Percentiles rank a stretch among this genome's conserved stretches.
These are phyloP conservation scores for Cryptosporidium canis DNA, from an alignment of 169 alveolate genomes.

Conservation along the genomic window DNA sequence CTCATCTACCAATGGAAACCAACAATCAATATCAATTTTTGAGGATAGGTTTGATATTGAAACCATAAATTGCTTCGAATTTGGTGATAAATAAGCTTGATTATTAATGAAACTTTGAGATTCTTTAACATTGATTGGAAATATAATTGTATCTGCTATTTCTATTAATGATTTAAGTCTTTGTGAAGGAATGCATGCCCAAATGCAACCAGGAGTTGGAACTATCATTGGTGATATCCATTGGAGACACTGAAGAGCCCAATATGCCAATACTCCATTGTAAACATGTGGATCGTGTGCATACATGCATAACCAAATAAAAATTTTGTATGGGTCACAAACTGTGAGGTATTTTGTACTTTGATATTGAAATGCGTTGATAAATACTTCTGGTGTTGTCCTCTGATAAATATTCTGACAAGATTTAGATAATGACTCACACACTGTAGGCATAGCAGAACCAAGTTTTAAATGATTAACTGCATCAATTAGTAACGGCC, in stretches of 20 bases:
- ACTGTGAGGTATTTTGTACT: slow-evolving; percentile 10
- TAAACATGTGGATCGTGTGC: slow-evolving; percentile 69
- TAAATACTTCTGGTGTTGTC: slow-evolving; percentile 40
- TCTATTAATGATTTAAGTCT: slow-evolving; percentile 36
- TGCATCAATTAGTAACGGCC: slow-evolving; percentile 71
- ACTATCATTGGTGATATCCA: slow-evolving; percentile 69
- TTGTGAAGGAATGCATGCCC: slow-evolving; percentile 67
- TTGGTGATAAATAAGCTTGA: not conserved
- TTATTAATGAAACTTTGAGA: not conserved
- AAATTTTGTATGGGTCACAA: slow-evolving; percentile 60
- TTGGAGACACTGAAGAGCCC: slow-evolving; percentile 58
- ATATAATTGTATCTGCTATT: slow-evolving; percentile 13
- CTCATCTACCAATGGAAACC: slow-evolving; percentile 68
- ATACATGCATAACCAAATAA: slow-evolving; percentile 69
- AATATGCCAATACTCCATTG: slow-evolving; percentile 51
- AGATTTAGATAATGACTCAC: slow-evolving; percentile 62
- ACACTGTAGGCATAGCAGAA: slow-evolving; percentile 71
- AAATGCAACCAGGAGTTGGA: slow-evolving; percentile 34
- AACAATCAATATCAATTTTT: slow-evolving; percentile 50
- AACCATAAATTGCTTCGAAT: not conserved
- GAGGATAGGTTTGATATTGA: not conserved
- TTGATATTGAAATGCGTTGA: slow-evolving; percentile 47
- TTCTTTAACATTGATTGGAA: not conserved
- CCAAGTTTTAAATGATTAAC: slow-evolving; percentile 68
- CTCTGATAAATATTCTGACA: slow-evolving; percentile 25